phyloP scores from a whole-genome alignment of 2,329 filamentous ascomycete species.

The Neodidymelliopsis sp. region DNA sequence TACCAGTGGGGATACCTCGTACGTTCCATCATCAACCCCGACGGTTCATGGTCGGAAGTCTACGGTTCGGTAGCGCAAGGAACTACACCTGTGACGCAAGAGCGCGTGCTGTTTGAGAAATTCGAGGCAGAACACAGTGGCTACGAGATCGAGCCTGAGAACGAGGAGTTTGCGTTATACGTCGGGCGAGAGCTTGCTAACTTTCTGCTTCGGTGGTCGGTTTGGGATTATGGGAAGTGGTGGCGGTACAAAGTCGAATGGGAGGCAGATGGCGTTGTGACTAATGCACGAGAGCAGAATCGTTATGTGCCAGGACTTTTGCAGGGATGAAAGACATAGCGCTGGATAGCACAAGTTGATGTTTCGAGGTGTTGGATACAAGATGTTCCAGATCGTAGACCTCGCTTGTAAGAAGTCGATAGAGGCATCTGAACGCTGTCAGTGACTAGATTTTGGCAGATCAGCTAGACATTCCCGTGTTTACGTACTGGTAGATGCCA shows the following conservation, averaged over 20 bases:
- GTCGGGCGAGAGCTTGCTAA: conserved; percentile 13
- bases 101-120: conserved; percentile 18
- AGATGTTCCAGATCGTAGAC: no score
- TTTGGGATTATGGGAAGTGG: conserved; percentile 22
- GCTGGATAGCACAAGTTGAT: neutral
- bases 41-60: conserved; percentile 20
- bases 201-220: conserved; percentile 14
- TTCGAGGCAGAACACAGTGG: conserved; percentile 2
- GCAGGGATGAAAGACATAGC: no score
- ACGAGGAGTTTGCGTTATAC: conserved; percentile 20
- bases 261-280: conserved; percentile 20
- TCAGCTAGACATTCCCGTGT: no score
- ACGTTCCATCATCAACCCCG: conserved; percentile 12
- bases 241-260: conserved; percentile 17
- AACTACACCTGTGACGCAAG: conserved; percentile 12
- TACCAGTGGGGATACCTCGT: conserved; percentile 24
- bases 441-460: no score
- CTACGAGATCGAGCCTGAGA: conserved; percentile 8
- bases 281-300: conserved; percentile 12
- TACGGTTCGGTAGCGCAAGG: conserved; percentile 17
- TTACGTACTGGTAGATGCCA: no score
- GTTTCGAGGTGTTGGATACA: no score
- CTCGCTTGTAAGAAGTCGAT: no score
- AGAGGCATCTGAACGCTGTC: no score
- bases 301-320: conserved; percentile 11